These are phyloP conservation scores for Firmiana major DNA, from an alignment of 345 rosid genomes.

Conservation along the genomic window DNA sequence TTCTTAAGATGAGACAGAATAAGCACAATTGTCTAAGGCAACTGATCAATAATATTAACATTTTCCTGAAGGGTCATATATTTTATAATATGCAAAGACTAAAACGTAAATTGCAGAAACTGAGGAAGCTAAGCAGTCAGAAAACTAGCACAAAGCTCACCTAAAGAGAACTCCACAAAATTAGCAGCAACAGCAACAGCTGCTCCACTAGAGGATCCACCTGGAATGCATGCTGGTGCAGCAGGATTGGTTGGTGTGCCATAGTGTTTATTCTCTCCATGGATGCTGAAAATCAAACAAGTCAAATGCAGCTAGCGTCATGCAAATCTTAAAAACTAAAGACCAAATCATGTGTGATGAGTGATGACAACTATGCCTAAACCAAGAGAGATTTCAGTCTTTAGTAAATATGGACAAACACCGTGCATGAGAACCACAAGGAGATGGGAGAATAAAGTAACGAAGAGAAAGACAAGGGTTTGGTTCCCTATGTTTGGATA, in stretches of 20 bases:
- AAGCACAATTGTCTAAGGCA: neutral
- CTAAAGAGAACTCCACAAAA: slow-evolving; percentile 82
- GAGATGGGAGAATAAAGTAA: neutral
- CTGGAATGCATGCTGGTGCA: slow-evolving; percentile 63
- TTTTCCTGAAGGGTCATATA: neutral
- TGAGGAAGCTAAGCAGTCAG: neutral
- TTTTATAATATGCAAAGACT: neutral
- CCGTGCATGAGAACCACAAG: neutral
- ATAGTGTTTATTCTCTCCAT: slow-evolving; percentile 83
- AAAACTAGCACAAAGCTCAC: slow-evolving; percentile 32
- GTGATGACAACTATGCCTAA: neutral
- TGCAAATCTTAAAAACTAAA: slow-evolving; percentile 1
- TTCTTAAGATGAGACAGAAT: neutral
- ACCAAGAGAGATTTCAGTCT: neutral
- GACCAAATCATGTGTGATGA: neutral
- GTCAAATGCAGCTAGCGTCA: slow-evolving; percentile 11
- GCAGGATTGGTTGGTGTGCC: slow-evolving; percentile 88
- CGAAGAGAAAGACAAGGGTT: neutral
- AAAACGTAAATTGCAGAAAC: neutral
- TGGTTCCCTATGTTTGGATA: neutral
- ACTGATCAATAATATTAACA: neutral
- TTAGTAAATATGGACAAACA: neutral
- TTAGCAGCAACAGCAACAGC: slow-evolving; percentile 89
- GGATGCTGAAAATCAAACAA: slow-evolving; percentile 53
- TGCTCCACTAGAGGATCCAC: slow-evolving; percentile 95